Percentiles rank a stretch among this genome's conserved stretches.
These are phyloP conservation scores for Talaromyces proteolyticus DNA, from an alignment of 495 filamentous ascomycete genomes.

Conservation along the genomic window DNA sequence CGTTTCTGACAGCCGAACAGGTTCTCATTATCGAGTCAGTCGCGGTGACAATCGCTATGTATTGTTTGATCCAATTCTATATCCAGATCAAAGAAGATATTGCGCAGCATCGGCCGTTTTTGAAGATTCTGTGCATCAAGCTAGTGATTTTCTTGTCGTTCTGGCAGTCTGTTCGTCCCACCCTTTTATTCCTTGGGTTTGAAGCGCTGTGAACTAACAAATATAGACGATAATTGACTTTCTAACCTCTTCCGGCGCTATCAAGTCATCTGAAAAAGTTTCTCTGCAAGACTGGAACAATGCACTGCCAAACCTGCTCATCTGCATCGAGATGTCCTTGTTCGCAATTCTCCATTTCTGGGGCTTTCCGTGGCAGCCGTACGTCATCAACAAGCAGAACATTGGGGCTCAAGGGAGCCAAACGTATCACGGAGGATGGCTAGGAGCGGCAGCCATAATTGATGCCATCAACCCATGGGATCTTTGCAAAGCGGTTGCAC, in stretches of 20 bases:
- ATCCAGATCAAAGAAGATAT: conserved; percentile 65
- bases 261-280: conserved; percentile 56
- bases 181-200: conserved; percentile 79
- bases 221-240: conserved; percentile 58
- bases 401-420: conserved; percentile 31
- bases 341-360: conserved; percentile 65
- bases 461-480: conserved; percentile 76
- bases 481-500: conserved; percentile 61
- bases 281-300: conserved; percentile 63
- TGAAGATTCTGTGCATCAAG: conserved; percentile 86
- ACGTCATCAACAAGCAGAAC: conserved; percentile 30
- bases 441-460: conserved; percentile 51
- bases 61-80: conserved; percentile 88
- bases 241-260: conserved; percentile 53
- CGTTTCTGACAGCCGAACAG: conserved; percentile 23
- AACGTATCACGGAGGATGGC: conserved; percentile 42
- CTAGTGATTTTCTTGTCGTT: conserved; percentile 88
- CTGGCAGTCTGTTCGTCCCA: conserved; percentile 72
- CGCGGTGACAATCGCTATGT: conserved; percentile 85
- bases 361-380: conserved; percentile 68
- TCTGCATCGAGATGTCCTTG: conserved; percentile 70
- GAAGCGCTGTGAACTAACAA: conserved; percentile 40
- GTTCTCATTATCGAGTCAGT: conserved; percentile 62
- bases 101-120: conserved; percentile 59
- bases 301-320: conserved; percentile 60